Base-by-base conservation (phyloP, 106 monocot species). In the Acorus calamus region DNA sequence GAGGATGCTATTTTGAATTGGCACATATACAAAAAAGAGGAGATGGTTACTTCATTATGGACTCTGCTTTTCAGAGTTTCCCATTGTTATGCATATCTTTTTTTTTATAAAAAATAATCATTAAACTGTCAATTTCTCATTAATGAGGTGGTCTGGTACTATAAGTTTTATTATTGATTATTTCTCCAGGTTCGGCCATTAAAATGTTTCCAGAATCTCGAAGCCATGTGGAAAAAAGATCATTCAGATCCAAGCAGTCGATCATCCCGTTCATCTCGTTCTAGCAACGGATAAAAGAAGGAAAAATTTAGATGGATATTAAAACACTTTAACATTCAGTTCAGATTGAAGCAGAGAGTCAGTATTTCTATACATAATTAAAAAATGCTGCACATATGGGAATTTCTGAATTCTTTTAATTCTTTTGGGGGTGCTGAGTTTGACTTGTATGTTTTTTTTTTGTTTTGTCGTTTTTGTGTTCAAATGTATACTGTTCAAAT, bases 151-250 rank as follows among this genome's bases (percentile, higher is more conserved):
- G 28, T 28, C 28, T 28, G 28, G 41, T 62, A 42, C 44, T 7
- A 57, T 70, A 42, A 3, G 5, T 9, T 65, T 42, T 50, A 55
- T 69, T 56, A 68, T 52, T 50, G 53, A 7, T 71, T 66, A 28
- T 61, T 43, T 61, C 63, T 53, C 57, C 71, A 94, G 94, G 78
- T 82, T 14, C 77, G 57, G 66, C 82, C 88, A 11, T 51, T 86
- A n/a, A 86, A 54, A 67, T 94, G 94, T 57, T 84, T 94, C 52
- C 89, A 84, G 66, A 84, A 80, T 51, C 41, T 94, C 1, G 94
- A 94, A 57, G 79, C 79, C 54, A 84, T 94, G 44, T 86, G 75
- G 67, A 88, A 84, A 72, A 89, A 74, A 72, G 89, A 94, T 61
- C 61, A 55, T 28, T 66, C 76, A 43, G 73, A 72, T 55, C 56